phyloP scores from a whole-genome alignment of 2,329 filamentous ascomycete species.

The Fusarium xylarioides region DNA sequence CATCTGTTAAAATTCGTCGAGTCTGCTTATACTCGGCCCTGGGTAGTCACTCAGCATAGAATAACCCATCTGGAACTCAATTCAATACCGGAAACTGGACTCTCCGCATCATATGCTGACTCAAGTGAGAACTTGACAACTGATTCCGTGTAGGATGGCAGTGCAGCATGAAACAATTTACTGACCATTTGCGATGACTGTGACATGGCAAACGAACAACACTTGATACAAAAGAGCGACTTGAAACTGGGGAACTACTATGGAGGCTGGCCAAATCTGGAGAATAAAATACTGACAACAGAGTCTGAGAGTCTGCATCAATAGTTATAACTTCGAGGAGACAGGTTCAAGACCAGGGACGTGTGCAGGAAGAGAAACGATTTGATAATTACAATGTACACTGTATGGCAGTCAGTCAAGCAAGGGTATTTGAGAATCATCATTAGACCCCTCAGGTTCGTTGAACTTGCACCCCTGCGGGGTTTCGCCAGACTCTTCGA shows the following conservation, averaged over 20 bases:
- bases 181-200: not conserved
- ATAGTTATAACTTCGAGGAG: not conserved
- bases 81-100: conserved; percentile 16
- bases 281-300: not conserved
- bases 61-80: not conserved
- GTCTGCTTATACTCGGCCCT: not conserved
- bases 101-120: conserved; percentile 10
- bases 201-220: conserved; percentile 9
- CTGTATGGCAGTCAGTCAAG: not conserved
- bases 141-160: conserved; percentile 12
- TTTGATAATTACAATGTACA: not conserved
- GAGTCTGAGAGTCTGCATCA: not conserved
- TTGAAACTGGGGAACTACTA: not conserved
- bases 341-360: not conserved
- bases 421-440: not conserved
- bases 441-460: conserved; percentile 40
- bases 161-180: conserved; percentile 20
- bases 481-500: conserved; percentile 5
- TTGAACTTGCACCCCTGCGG: conserved; percentile 31
- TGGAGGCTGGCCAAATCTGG: not conserved
- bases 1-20: not conserved
- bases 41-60: not conserved
- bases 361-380: not conserved
- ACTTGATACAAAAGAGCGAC: not conserved
- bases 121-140: conserved; percentile 27